phyloP scores from a whole-genome alignment of 2,329 filamentous ascomycete genomes.

The Microsporum ferrugineum region DNA sequence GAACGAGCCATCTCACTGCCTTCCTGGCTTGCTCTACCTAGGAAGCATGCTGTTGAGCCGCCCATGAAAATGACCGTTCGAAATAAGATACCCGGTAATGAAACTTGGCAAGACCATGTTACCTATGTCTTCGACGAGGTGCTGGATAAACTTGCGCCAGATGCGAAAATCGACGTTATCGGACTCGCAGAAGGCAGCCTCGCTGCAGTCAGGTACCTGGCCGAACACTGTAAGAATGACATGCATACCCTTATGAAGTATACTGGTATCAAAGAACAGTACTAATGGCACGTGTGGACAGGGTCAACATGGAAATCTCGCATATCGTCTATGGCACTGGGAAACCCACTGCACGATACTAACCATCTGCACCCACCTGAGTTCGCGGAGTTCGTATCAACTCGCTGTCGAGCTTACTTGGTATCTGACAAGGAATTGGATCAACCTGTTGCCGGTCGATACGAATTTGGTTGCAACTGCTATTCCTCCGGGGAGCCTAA shows the following conservation, averaged over 20 bases:
- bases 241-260: neutral
- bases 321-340: constrained; percentile 31
- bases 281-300: constrained; percentile 13
- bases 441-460: constrained; percentile 43
- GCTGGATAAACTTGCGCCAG: constrained; percentile 39
- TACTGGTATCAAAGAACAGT: neutral
- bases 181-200: constrained; percentile 58
- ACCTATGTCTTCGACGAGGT: constrained; percentile 55
- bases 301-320: constrained; percentile 30
- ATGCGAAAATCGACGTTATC: constrained; percentile 56
- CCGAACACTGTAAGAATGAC: constrained; percentile 39
- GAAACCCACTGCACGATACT: constrained; percentile 28
- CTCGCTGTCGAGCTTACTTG: constrained; percentile 53
- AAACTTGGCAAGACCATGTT: constrained; percentile 50
- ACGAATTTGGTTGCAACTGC: constrained; percentile 52
- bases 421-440: constrained; percentile 43
- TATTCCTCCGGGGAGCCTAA: constrained; percentile 55
- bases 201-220: constrained; percentile 47
- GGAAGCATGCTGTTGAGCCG: constrained; percentile 51
- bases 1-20: constrained; percentile 48
- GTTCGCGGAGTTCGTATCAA: constrained; percentile 26
- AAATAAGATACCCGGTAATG: constrained; percentile 55
- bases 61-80: constrained; percentile 40
- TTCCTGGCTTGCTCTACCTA: constrained; percentile 49
- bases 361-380: constrained; percentile 20